Base-by-base conservation (phyloP, 441 rosid species). In the Populus tomentosa region DNA sequence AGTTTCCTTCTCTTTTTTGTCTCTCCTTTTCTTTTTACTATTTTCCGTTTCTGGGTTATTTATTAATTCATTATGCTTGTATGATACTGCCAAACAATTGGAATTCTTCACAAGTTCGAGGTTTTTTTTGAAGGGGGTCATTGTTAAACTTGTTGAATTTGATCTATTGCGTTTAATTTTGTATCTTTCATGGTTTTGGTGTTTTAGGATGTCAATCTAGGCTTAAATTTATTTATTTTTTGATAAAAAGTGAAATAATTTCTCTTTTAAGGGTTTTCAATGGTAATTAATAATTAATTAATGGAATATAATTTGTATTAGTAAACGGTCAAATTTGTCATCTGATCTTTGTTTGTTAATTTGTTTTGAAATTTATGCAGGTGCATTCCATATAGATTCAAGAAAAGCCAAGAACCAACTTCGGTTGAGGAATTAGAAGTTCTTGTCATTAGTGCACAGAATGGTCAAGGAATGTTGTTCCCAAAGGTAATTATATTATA, bases 351-450 rank as follows among this genome's bases (percentile, higher is more conserved):
- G 32, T 42, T 50, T 24, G 1, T 2, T 10, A 20, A 8, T 24
- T 75, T 33, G 23, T 30, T 11, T 35, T 59, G 35, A n/a, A 26
- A 53, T 1, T 69, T 78, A 7, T 78, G 77, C 86, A 92, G 97
- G 67, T 91, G 92, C 82, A 80, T 91, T 40, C 97, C 97, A 0
- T 91, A 90, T 66, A 87, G 94, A 84, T 86, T 81, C 46, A 90
- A 82, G 79, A 74, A 81, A 68, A 69, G 72, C 0, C 66, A 20
- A 32, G 46, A 70, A 32, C n/a, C 53, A 11, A 35, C 63, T 28
- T 72, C 78, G 32, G 23, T 8, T 67, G 84, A 89, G 71, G 87
- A 85, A 18, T 36, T 92, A 40, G 91, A 92, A 84, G 89, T 92
- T 64, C 89, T 92, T 72, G 71, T 92, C 10, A 87, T 92, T 50